Percentiles rank a stretch among this genome's conserved stretches.
phyloP scores from a whole-genome alignment of 2,329 filamentous ascomycete genomes.

The Penicillium digitatum region DNA sequence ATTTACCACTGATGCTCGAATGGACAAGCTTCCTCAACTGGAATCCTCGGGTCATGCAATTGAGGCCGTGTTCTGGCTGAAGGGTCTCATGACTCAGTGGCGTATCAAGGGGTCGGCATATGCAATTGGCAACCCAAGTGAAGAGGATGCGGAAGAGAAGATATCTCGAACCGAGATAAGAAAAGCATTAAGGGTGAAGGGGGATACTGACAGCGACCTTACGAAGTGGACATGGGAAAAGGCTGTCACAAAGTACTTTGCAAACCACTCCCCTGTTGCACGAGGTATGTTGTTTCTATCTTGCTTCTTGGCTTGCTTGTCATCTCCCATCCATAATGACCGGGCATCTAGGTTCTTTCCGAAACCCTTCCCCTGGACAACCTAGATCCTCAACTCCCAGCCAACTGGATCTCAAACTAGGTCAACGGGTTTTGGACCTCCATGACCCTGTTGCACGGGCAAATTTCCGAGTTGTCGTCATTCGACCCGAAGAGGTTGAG shows the following conservation, averaged over 20 bases:
- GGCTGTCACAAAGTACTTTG: constrained; percentile 84
- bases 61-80: constrained; percentile 82
- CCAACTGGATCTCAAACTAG: constrained; percentile 46
- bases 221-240: constrained; percentile 69
- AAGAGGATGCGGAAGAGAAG: constrained; percentile 48
- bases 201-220: constrained; percentile 21
- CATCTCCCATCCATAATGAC: not conserved
- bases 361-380: constrained; percentile 65
- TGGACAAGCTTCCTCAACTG: constrained; percentile 77
- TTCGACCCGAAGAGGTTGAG: constrained; percentile 76
- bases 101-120: constrained; percentile 72
- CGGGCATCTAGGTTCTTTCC: constrained; percentile 57
- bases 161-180: constrained; percentile 54
- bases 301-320: not conserved
- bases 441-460: constrained; percentile 64
- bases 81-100: constrained; percentile 73
- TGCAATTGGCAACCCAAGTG: constrained; percentile 67
- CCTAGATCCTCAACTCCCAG: constrained; percentile 52
- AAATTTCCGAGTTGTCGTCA: constrained; percentile 84
- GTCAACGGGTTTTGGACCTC: constrained; percentile 65
- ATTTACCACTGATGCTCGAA: constrained; percentile 83
- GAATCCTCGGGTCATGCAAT: constrained; percentile 62
- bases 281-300: constrained; percentile 50
- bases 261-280: constrained; percentile 78
- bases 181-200: constrained; percentile 51